Base-by-base conservation (phyloP, 331 rosid genomes). In the Rosa hybrid region DNA sequence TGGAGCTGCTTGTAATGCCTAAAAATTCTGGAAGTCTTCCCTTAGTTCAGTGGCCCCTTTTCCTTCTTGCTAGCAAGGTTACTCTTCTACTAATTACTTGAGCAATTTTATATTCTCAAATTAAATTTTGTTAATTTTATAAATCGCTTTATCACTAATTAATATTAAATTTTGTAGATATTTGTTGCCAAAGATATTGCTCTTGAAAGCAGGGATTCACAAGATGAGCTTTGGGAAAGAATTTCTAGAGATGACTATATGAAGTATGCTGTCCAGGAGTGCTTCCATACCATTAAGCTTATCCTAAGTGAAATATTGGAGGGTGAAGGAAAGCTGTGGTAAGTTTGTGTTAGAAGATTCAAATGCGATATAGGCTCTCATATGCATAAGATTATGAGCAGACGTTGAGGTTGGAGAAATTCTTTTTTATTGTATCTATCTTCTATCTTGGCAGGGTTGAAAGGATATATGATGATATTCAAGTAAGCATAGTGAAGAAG, bases 51-150 rank as follows among this genome's bases (percentile, higher is more conserved):
- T 93, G 98, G 99, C 99, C 99, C 14, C 99, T 95, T 81, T 93
- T 95, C 82, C 97, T 95, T 78, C 98, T 95, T 71, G 90, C 98
- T 72, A 95, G 99, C 99, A 95, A 95, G 99, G 99, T 93, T 56
- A 50, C 41, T 21, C 44, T 46, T 83, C 71, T 76, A 78, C 56
- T 49, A 23, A 53, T 25, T 60, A 0, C 78, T 27, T 11, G 30
- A 7, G 20, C 23, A 41, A 39, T 14, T 44, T 59, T 6, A 25
- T 23, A 25, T 67, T 62, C 49, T 38, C 25, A 64, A 60, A 25
- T 72, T 78, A 30, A 34, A 20, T 59, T 81, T 59, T 69, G 13
- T 27, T 18, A n/a, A 16, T 49, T 21, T 23, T 68, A 73, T 60
- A 30, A 25, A 23, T 62, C 12, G 3, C 44, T 30, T 34, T 39